These are phyloP conservation scores for Solanum gandarillasii DNA, from an alignment of 257 asterid species.

Conservation along the genomic window DNA sequence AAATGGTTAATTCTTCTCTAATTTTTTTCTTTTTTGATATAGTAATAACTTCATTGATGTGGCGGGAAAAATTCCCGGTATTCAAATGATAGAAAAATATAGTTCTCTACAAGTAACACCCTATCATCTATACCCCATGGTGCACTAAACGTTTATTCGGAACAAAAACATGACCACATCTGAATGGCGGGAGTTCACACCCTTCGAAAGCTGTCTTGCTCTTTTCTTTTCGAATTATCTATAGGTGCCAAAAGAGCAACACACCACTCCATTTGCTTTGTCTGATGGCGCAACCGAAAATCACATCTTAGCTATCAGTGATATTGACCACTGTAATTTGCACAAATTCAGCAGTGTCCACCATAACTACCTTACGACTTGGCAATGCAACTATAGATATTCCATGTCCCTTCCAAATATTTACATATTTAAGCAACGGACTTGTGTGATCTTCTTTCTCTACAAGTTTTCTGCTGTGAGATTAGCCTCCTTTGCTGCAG, in stretches of 20 bases:
- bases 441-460: not conserved
- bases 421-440: not conserved
- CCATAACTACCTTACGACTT: not conserved
- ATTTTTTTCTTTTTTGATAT: not conserved
- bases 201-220: not conserved
- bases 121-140: not conserved
- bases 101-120: not conserved
- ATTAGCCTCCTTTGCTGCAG: not conserved
- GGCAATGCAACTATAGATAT: not conserved
- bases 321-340: not conserved
- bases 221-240: not conserved
- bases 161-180: not conserved
- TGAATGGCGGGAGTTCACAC: not conserved
- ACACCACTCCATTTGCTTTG: not conserved
- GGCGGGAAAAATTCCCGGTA: not conserved
- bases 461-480: not conserved
- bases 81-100: not conserved
- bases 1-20: not conserved
- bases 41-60: not conserved
- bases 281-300: not conserved
- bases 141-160: not conserved
- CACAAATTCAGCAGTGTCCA: not conserved
- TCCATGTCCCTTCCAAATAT: not conserved
- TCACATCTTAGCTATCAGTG: not conserved
- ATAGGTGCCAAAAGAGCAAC: not conserved